Evolutionary conservation across 2,329 filamentous ascomycete species (phyloP).

Genomic region (Polytolypa hystricis): DNA sequence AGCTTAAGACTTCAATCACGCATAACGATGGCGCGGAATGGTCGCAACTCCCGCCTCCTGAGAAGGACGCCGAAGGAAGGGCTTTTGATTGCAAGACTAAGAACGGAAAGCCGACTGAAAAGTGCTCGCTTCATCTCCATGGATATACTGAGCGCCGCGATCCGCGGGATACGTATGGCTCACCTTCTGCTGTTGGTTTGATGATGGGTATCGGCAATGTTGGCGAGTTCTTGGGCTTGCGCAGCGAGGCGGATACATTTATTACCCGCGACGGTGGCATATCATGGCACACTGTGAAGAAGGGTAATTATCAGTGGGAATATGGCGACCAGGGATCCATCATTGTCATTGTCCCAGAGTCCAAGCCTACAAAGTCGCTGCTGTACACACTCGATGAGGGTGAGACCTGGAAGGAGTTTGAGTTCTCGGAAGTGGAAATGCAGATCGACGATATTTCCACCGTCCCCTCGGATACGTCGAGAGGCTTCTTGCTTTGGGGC

Average conservation of each 20-base stretch:
- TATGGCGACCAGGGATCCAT: slow-evolving; percentile 93
- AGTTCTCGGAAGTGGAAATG: slow-evolving; percentile 62
- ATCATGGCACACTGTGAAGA: slow-evolving; percentile 73
- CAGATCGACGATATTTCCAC: slow-evolving; percentile 73
- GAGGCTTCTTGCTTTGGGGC: slow-evolving; percentile 88
- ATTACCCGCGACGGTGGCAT: slow-evolving; percentile 87
- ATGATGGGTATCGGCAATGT: slow-evolving; percentile 92
- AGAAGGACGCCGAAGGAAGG: slow-evolving; percentile 59
- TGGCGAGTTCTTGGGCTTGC: slow-evolving; percentile 55
- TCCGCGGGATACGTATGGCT: slow-evolving; percentile 75
- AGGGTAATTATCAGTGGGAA: slow-evolving; percentile 85
- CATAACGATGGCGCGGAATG: slow-evolving; percentile 94
- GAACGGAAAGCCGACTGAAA: slow-evolving; percentile 42
- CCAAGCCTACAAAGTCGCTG: slow-evolving; percentile 54
- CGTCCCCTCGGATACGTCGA: slow-evolving; percentile 74
- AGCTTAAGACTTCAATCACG: slow-evolving; percentile 79
- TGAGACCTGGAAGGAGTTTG: slow-evolving; percentile 61
- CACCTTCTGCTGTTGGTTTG: slow-evolving; percentile 73
- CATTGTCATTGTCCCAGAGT: slow-evolving; percentile 71
- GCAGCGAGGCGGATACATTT: slow-evolving; percentile 74
- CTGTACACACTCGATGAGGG: slow-evolving; percentile 77
- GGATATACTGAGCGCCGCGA: slow-evolving; percentile 87
- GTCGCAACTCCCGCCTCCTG: slow-evolving; percentile 63
- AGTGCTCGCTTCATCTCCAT: slow-evolving; percentile 84
- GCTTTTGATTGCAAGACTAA: slow-evolving; percentile 55